Percentiles rank a stretch among this genome's conserved stretches.
These are phyloP conservation scores for Cytospora paraplurivora DNA, from an alignment of 2,329 filamentous ascomycete genomes.

Conservation along the genomic window DNA sequence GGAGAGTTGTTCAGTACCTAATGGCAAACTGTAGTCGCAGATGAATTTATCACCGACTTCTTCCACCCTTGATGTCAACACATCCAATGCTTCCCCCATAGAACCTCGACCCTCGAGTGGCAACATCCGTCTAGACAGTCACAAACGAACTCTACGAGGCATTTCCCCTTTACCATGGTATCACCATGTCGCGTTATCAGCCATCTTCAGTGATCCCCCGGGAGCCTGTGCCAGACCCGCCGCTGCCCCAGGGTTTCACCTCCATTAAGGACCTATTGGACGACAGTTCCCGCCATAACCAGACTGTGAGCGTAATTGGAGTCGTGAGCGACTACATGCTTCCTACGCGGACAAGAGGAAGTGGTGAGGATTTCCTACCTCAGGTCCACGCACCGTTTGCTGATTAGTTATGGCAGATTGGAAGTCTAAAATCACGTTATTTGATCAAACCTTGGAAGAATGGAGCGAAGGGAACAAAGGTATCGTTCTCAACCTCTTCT, in stretches of 20 bases:
- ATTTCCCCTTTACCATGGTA: not conserved
- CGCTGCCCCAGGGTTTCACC: conserved; percentile 45
- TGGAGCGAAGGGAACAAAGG: conserved; percentile 40
- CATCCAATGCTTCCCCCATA: not conserved
- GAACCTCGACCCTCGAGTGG: not conserved
- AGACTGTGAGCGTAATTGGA: conserved; percentile 64
- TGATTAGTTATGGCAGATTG: conserved; percentile 46
- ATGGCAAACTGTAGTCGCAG: not conserved
- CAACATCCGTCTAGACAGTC: not conserved
- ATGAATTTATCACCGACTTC: not conserved
- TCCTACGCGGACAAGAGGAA: conserved; percentile 52
- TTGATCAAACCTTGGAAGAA: conserved; percentile 58
- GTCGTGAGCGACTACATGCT: conserved; percentile 67
- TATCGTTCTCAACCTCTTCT: conserved; percentile 63
- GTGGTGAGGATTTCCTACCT: conserved; percentile 45
- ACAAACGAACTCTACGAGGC: not conserved
- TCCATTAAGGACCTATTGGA: conserved; percentile 48
- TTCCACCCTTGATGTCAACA: not conserved
- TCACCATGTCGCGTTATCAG: conserved; percentile 17
- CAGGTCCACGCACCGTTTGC: not conserved
- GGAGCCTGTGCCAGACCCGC: conserved; percentile 6
- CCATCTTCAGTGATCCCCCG: conserved; percentile 9
- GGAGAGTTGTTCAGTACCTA: not conserved
- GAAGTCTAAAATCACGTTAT: conserved; percentile 63
- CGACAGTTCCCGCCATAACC: conserved; percentile 35